phyloP scores from a whole-genome alignment of 179 eudicot species.

The Gypsophila paniculata region DNA sequence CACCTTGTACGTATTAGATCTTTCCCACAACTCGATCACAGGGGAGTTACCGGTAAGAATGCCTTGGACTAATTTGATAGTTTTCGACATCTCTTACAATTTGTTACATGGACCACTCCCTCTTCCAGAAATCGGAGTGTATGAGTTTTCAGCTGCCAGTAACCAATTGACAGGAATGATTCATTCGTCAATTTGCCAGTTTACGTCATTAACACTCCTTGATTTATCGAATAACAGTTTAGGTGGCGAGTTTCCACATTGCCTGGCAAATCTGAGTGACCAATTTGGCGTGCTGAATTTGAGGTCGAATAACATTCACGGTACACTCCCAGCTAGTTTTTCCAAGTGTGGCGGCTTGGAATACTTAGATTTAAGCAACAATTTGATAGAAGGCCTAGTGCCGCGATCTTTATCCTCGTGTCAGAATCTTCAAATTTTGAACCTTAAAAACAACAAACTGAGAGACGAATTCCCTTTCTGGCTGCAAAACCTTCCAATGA shows the following conservation, averaged over 20 bases:
- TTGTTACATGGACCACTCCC: neutral
- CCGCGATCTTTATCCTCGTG: conserved; percentile 21
- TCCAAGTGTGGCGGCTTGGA: neutral
- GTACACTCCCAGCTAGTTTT: conserved; percentile 13
- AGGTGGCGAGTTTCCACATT: conserved; percentile 24
- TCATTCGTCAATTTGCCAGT: conserved; percentile 19
- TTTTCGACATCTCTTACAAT: conserved; percentile 2
- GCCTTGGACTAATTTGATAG: neutral
- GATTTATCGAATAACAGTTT: conserved; percentile 29
- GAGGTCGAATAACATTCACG: conserved; percentile 19
- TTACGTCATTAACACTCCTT: neutral
- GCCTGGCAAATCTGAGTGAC: conserved; percentile 13
- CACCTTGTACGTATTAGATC: neutral
- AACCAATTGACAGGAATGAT: conserved; percentile 5
- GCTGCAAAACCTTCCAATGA: conserved; percentile 14
- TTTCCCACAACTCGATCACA: conserved; percentile 2
- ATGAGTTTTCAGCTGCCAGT: conserved; percentile 1
- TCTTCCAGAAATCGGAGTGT: neutral
- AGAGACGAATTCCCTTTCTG: conserved; percentile 14
- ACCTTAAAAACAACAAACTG: conserved; percentile 14
- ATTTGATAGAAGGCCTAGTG: conserved; percentile 16
- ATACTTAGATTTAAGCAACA: conserved; percentile 17
- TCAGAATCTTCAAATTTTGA: neutral
- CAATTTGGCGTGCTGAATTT: conserved; percentile 20
- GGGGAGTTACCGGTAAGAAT: neutral